Evolutionary conservation across 352 stramenopile species (phyloP).

Genomic region (Globisporangium polare): DNA sequence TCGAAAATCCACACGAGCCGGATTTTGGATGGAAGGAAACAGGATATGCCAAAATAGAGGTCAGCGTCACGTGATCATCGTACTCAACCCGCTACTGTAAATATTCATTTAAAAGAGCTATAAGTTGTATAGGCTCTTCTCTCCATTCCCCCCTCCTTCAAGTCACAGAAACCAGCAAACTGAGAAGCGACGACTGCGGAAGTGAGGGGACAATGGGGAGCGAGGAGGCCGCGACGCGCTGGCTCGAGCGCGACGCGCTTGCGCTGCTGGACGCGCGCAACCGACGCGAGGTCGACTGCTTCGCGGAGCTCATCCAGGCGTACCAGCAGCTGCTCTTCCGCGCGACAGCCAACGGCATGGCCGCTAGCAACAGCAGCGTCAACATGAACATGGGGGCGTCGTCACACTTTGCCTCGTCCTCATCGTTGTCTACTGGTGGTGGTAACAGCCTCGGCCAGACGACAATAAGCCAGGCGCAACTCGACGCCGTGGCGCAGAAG

Average conservation of each 20-base stretch:
- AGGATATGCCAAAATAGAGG: neutral
- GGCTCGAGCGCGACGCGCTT: constrained; percentile 37
- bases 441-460: neutral
- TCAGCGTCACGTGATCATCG: too few species aligned
- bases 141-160: too few species aligned
- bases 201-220: neutral
- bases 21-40: neutral
- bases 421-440: too few species aligned
- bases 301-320: constrained; percentile 47
- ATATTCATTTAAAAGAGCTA: too few species aligned
- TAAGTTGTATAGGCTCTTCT: too few species aligned
- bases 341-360: constrained; percentile 17
- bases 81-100: too few species aligned
- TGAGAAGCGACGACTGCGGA: neutral
- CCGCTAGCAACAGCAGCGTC: constrained; percentile 17
- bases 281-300: constrained; percentile 48
- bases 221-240: neutral
- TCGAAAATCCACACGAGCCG: neutral
- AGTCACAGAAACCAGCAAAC: too few species aligned
- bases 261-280: constrained; percentile 65
- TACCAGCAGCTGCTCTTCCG: constrained; percentile 75
- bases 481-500: constrained; percentile 29
- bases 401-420: constrained; percentile 3
- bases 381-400: constrained; percentile 13
- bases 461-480: constrained; percentile 17